A percentile compares a stretch with the other conserved stretches of the same genome.
Conservation (phyloP, 2,329 filamentous ascomycete species). For the Aphanocladium album region DNA sequence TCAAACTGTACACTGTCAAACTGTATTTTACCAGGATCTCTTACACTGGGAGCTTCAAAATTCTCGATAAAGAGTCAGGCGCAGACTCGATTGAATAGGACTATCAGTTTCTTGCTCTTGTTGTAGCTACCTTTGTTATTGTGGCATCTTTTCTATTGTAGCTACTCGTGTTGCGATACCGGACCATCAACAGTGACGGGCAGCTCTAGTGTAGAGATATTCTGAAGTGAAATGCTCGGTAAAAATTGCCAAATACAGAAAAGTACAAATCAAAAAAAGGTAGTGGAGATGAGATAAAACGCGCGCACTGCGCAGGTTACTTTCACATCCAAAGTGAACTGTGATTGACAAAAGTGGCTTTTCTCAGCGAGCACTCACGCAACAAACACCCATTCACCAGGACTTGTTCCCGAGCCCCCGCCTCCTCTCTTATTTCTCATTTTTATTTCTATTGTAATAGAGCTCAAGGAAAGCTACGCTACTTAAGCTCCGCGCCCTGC, state of each 20-base stretch:
- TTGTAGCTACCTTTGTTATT: too few relatives aligned
- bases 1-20: too few relatives aligned
- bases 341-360: background rate
- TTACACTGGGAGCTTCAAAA: too few relatives aligned
- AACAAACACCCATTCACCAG: background rate
- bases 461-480: too few relatives aligned
- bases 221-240: background rate
- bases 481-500: background rate
- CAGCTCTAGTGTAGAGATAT: background rate
- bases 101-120: too few relatives aligned
- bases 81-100: too few relatives aligned
- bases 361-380: background rate
- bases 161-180: background rate
- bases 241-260: background rate
- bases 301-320: background rate
- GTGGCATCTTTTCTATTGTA: too few relatives aligned
- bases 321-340: background rate
- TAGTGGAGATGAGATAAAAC: background rate
- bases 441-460: too few relatives aligned
- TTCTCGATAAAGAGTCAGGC: too few relatives aligned
- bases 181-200: background rate
- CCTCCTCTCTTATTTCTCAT: background rate
- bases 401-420: background rate
- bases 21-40: too few relatives aligned
- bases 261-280: background rate